Percentiles rank a stretch among this genome's conserved stretches.
phyloP scores from a whole-genome alignment of 495 filamentous ascomycete species.

The Daldinia bambusicola region DNA sequence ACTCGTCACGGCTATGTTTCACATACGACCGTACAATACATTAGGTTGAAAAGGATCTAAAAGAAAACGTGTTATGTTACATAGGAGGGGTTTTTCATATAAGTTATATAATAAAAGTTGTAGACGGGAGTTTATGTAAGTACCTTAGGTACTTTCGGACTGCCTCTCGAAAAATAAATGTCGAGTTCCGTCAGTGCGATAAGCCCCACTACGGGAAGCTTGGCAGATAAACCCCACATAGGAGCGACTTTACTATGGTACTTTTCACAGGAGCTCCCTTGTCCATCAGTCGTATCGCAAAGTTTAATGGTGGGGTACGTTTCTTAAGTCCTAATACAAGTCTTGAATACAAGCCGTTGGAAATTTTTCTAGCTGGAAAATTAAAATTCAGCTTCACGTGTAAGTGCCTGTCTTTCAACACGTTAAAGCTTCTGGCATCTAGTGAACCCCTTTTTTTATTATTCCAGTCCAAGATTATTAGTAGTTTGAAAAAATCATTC shows the following conservation, averaged over 20 bases:
- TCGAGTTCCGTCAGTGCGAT: conserved; percentile 11
- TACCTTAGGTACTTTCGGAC: neutral
- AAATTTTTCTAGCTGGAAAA: conserved; percentile 41
- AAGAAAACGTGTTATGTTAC: conserved; percentile 41
- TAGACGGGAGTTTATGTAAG: neutral
- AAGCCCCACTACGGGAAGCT: conserved; percentile 4
- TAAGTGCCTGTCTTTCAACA: conserved; percentile 24
- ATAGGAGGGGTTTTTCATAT: conserved; percentile 1
- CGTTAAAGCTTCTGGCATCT: conserved; percentile 10
- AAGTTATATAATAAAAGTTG: neutral
- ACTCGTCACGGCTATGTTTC: neutral
- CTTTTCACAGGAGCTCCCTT: neutral
- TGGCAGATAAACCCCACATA: conserved; percentile 40
- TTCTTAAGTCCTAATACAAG: conserved; percentile 21
- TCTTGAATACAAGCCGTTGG: conserved; percentile 16
- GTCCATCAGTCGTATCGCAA: neutral
- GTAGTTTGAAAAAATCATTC: neutral
- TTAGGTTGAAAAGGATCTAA: neutral
- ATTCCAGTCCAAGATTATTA: neutral
- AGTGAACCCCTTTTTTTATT: neutral
- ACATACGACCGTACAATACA: conserved; percentile 12
- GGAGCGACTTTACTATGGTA: neutral
- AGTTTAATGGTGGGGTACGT: conserved; percentile 34
- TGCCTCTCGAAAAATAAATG: conserved; percentile 9
- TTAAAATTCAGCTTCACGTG: conserved; percentile 28